A percentile compares a stretch with the other conserved stretches of the same genome.
Conservation (phyloP, 805 yeast species). For the Candida methanosorbosa region DNA sequence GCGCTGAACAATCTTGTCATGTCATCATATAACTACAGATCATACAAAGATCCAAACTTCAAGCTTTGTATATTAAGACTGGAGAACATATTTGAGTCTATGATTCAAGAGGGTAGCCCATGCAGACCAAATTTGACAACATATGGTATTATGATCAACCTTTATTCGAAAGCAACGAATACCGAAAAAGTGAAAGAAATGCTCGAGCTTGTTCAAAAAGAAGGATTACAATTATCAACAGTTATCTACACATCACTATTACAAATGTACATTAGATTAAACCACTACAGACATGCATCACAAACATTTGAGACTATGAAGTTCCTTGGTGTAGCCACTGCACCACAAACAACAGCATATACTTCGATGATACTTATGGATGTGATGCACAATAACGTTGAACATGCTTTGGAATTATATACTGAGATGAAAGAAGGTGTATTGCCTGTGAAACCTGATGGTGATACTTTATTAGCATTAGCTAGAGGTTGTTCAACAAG, state of each 20-base stretch:
- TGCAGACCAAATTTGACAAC: constrained; percentile 30
- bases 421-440: constrained; percentile 49
- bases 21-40: constrained; percentile 20
- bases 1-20: constrained; percentile 30
- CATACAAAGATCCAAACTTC: too few relatives aligned
- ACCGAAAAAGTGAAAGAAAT: constrained; percentile 29
- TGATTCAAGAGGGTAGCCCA: too few relatives aligned
- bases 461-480: constrained; percentile 41
- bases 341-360: constrained; percentile 64
- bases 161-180: constrained; percentile 33
- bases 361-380: constrained; percentile 63
- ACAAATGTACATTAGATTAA: constrained; percentile 48
- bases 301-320: constrained; percentile 80
- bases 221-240: constrained; percentile 33
- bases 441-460: constrained; percentile 29
- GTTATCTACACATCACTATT: constrained; percentile 47
- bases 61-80: too few relatives aligned
- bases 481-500: constrained; percentile 63
- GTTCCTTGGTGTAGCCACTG: constrained; percentile 54
- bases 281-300: constrained; percentile 51
- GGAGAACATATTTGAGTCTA: too few relatives aligned
- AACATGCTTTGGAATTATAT: constrained; percentile 67
- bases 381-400: constrained; percentile 52
- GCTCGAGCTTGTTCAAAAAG: constrained; percentile 28
- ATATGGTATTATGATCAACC: constrained; percentile 35